These are phyloP conservation scores for Priceomyces melissophilus DNA, from an alignment of 805 yeast genomes.

Conservation along the genomic window DNA sequence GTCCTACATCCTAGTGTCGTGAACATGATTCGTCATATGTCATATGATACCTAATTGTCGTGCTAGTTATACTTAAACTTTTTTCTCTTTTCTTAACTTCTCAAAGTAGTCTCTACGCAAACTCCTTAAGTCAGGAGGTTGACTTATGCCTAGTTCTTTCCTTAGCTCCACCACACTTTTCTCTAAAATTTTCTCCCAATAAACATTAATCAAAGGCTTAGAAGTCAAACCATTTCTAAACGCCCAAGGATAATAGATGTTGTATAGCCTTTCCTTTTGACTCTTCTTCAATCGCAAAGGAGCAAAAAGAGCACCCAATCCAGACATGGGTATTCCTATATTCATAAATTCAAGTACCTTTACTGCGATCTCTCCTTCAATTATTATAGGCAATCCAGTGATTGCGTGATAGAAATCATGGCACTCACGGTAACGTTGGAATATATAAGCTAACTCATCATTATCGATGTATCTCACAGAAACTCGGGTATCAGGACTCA, in stretches of 20 bases:
- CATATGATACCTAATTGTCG: too few species aligned
- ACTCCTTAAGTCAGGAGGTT: constrained; percentile 70
- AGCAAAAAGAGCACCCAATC: constrained; percentile 85
- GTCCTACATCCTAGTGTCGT: too few species aligned
- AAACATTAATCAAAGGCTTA: constrained; percentile 78
- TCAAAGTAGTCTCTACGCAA: constrained; percentile 47
- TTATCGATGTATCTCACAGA: constrained; percentile 86
- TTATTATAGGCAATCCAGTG: constrained; percentile 81
- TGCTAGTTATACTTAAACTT: constrained; percentile 1
- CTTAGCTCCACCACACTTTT: constrained; percentile 72
- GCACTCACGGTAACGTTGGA: constrained; percentile 91
- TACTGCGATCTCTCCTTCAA: constrained; percentile 96
- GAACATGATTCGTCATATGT: too few species aligned
- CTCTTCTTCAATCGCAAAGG: constrained; percentile 68
- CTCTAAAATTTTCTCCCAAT: constrained; percentile 84
- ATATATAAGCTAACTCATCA: constrained; percentile 87
- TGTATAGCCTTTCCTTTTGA: constrained; percentile 61
- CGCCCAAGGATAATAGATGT: constrained; percentile 87
- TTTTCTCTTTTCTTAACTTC: constrained; percentile 23
- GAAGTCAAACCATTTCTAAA: constrained; percentile 65
- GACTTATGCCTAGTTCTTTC: constrained; percentile 63
- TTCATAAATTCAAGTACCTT: constrained; percentile 91
- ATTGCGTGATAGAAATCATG: constrained; percentile 96
- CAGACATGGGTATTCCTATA: constrained; percentile 93
- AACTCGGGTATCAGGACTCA: constrained; percentile 89